Evolutionary conservation across 345 rosid genomes (phyloP), one percentile per base, ranked within the genome.

Genomic region (Durio zibethinus): DNA sequence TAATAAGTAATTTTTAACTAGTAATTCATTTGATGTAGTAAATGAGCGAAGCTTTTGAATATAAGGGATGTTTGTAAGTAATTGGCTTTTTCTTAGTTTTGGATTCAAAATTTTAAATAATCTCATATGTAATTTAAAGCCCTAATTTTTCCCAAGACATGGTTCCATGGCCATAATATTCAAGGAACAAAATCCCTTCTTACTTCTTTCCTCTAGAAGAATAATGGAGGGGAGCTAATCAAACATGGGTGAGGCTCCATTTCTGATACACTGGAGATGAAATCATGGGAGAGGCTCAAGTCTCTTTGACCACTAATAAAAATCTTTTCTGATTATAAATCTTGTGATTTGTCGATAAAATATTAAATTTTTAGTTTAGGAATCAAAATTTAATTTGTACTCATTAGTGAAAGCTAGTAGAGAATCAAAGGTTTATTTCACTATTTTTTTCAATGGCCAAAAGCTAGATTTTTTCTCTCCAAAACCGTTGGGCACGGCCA

Each of bases 401-500:
- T n/a, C n/a, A n/a, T n/a, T 33, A 33, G 36, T 33, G 36, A 33
- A 42, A n/a, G 1, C 1, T 14, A 67, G 20, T 14, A 38, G 43
- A 71, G 74, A 50, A 71, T 71, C 60, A 50, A 31, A 47, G 11
- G 9, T 14, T 27, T 27, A 15, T 29, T 10, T 50, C 60, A 50
- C 31, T 35, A 7, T 25, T 61, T 61, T 60, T 65, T 76, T 65
- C 27, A 18, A 64, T 15, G 33, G n/a, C 75, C 43, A 60, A 33
- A 33, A 33, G 36, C 36, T 33, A 1, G 36, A 23, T 42, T 2
- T 10, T 1, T 43, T 10, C 23, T 10, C 36, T n/a, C 31, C 31
- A 23, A 50, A 61, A 62, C 67, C 73, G 76, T 73, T 59, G 83
- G 83, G 67, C 6, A 54, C 65, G 86, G 47, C 60, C 74, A 10